phyloP scores from a whole-genome alignment of 352 stramenopile genomes.

The Pythium phragmitis region DNA sequence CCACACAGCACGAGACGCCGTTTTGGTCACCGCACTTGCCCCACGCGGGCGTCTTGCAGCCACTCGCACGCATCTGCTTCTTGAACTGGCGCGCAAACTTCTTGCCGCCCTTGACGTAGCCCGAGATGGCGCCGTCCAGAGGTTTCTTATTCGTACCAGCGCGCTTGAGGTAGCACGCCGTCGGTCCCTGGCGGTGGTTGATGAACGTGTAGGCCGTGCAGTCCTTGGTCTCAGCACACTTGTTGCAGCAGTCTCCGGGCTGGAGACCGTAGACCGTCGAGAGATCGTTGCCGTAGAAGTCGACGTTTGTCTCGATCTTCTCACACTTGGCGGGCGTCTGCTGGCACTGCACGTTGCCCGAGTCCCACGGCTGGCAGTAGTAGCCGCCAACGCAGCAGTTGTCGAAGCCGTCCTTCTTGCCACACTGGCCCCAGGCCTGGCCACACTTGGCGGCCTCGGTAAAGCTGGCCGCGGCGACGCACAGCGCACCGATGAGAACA shows the following conservation, averaged over 20 bases:
- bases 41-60: constrained; percentile 5
- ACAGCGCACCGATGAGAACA: not conserved
- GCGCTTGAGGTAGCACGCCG: constrained; percentile 14
- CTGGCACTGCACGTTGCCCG: constrained; percentile 39
- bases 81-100: not conserved
- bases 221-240: constrained; percentile 22
- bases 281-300: constrained; percentile 41
- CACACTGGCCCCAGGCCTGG: constrained; percentile 8
- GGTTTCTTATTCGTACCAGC: not conserved
- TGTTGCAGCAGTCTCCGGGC: constrained; percentile 34
- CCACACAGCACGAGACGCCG: not conserved
- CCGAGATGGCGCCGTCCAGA: constrained; percentile 6
- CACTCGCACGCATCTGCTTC: not conserved
- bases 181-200: constrained; percentile 9
- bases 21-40: constrained; percentile 14
- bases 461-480: not conserved
- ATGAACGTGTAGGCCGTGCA: constrained; percentile 47
- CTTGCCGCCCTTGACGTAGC: constrained; percentile 16
- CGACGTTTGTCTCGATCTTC: constrained; percentile 36
- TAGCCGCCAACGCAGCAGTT: constrained; percentile 34
- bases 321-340: constrained; percentile 31
- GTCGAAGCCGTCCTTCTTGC: constrained; percentile 3
- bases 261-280: constrained; percentile 36
- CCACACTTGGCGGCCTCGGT: not conserved
- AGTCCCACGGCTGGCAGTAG: constrained; percentile 47